These are phyloP conservation scores for Pisolithus marmoratus DNA, from an alignment of 768 basidiomycete species.

Conservation along the genomic window DNA sequence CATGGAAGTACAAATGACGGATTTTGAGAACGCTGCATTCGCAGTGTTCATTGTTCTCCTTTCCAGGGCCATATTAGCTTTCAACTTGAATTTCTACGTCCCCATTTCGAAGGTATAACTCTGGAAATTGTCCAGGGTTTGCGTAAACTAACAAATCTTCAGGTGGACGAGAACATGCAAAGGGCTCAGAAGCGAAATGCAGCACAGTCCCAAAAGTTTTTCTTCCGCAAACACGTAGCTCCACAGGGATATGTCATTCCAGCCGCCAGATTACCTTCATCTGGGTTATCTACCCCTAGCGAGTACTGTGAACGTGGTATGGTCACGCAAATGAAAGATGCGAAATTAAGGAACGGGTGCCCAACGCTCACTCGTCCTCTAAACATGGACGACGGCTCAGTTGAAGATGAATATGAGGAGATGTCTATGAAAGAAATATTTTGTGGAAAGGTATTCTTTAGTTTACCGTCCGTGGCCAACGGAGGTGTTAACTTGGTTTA, in stretches of 20 bases:
- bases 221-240: conserved; percentile 85
- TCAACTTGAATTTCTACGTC: conserved; percentile 91
- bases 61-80: conserved; percentile 87
- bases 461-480: background rate
- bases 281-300: conserved; percentile 33
- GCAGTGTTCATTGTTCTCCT: conserved; percentile 92
- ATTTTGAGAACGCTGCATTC: conserved; percentile 98
- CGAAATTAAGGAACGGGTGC: conserved; percentile 69
- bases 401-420: conserved; percentile 86
- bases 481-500: conserved; percentile 22
- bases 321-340: conserved; percentile 45
- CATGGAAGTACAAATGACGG: conserved; percentile 99
- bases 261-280: conserved; percentile 38
- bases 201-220: conserved; percentile 67
- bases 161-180: conserved; percentile 98
- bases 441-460: conserved; percentile 68
- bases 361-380: conserved; percentile 44
- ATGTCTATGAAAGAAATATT: conserved; percentile 92
- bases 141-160: conserved; percentile 1
- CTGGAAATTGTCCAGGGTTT: background rate
- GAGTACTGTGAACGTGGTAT: conserved; percentile 28
- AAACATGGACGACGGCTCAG: conserved; percentile 44
- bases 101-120: conserved; percentile 76
- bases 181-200: conserved; percentile 85
- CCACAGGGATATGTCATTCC: conserved; percentile 39